These are phyloP conservation scores for Blumeria hordei DNA, from an alignment of 2,329 filamentous ascomycete species.

Conservation along the genomic window DNA sequence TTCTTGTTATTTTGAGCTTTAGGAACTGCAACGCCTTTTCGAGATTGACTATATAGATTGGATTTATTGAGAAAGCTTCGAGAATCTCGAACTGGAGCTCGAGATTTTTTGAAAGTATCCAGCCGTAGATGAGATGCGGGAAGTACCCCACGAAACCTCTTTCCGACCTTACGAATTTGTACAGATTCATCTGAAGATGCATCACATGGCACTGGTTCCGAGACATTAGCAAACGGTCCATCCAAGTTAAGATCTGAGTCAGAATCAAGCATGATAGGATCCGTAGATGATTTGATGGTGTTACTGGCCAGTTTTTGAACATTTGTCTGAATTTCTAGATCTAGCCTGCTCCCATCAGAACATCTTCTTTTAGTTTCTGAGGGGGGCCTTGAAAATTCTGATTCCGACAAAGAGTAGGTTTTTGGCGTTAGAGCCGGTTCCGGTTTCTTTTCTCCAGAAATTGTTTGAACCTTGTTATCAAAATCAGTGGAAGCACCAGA, in stretches of 20 bases:
- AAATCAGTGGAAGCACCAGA: too few relatives aligned
- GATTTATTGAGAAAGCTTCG: slow-evolving; percentile 6
- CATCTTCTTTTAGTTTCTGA: not conserved
- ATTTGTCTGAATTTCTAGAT: not conserved
- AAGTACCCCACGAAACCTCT: slow-evolving; percentile 30
- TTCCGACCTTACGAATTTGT: slow-evolving; percentile 10
- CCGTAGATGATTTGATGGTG: slow-evolving; percentile 6
- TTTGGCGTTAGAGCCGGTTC: too few relatives aligned
- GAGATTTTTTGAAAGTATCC: slow-evolving; percentile 22
- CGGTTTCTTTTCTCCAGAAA: too few relatives aligned
- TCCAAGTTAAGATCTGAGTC: slow-evolving; percentile 6
- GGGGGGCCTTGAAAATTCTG: too few relatives aligned
- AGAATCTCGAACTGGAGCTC: slow-evolving; percentile 4
- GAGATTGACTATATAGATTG: slow-evolving; percentile 5
- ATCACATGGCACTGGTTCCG: slow-evolving; percentile 1
- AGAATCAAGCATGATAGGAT: slow-evolving; percentile 5
- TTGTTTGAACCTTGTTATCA: too few relatives aligned
- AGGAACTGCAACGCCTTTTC: slow-evolving; percentile 14
- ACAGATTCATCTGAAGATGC: slow-evolving; percentile 13
- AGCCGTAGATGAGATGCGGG: slow-evolving; percentile 43
- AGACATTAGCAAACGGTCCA: slow-evolving; percentile 8
- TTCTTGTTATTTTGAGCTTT: slow-evolving; percentile 2
- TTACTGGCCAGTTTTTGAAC: slow-evolving; percentile 14
- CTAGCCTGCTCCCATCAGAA: too few relatives aligned
- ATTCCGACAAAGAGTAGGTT: too few relatives aligned